Evolutionary conservation across 164 flowering plant species (phyloP).

Genomic region (Vitis rotundifolia): DNA sequence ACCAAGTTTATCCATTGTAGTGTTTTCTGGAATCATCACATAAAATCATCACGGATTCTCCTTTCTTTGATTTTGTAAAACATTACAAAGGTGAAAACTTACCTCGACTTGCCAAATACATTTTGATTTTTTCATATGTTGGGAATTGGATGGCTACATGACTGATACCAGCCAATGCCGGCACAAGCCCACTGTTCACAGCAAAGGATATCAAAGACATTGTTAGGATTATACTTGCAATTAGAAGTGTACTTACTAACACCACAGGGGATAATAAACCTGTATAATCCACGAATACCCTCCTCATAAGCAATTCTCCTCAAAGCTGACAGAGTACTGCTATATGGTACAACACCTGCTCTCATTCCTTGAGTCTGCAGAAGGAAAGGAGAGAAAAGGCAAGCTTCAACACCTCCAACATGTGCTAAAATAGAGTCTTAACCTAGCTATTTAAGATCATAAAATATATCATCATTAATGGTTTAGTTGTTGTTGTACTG

Average conservation of each 20-base stretch:
- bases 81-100: constrained; percentile 6
- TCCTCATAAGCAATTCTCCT: constrained; percentile 86
- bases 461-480: no score
- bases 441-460: no score
- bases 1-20: constrained; percentile 68
- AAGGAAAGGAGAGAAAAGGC: constrained; percentile 13
- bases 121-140: constrained; percentile 83
- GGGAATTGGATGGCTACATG: constrained; percentile 99
- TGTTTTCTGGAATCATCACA: constrained; percentile 48
- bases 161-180: constrained; percentile 94
- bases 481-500: no score
- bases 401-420: constrained; percentile 1
- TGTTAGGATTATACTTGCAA: neutral
- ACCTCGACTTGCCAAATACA: constrained; percentile 77
- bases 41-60: constrained; percentile 2
- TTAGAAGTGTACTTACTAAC: neutral
- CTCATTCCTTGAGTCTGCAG: constrained; percentile 93
- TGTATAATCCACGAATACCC: constrained; percentile 94
- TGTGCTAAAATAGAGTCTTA: neutral
- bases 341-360: constrained; percentile 69
- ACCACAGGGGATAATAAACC: constrained; percentile 34
- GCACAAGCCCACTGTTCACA: constrained; percentile 86
- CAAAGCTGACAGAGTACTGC: constrained; percentile 80
- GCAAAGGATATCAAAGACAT: constrained; percentile 16
- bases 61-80: neutral